Evolutionary conservation across 495 filamentous ascomycete genomes (phyloP).

Genomic region (Schizothecium vesticola): DNA sequence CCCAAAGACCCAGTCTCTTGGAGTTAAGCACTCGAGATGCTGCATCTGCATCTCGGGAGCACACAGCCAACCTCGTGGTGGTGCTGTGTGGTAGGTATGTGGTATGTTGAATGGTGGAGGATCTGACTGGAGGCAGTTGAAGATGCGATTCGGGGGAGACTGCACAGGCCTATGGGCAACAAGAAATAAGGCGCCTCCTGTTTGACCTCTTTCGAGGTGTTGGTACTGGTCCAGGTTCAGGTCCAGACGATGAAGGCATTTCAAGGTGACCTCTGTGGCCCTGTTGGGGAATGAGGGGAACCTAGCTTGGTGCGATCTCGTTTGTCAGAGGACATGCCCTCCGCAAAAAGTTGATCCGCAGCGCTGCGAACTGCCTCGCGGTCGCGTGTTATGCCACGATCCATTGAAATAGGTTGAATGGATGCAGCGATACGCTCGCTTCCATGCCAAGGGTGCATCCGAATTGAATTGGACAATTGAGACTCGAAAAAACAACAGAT

Average conservation of each 20-base stretch:
- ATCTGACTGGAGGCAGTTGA: not conserved
- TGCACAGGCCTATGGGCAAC: not conserved
- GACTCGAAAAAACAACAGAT: not conserved
- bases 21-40: not conserved
- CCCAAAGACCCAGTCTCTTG: not conserved
- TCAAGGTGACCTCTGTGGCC: not conserved
- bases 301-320: not conserved
- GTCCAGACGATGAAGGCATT: not conserved
- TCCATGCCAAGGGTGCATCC: not conserved
- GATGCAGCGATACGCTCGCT: not conserved
- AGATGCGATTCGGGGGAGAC: not conserved
- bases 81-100: no score
- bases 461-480: not conserved
- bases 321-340: not conserved
- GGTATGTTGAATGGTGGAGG: no score
- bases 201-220: not conserved
- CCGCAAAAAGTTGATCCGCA: not conserved
- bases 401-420: no score
- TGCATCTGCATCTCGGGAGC: not conserved
- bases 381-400: not conserved
- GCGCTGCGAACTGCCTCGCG: not conserved
- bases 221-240: not conserved
- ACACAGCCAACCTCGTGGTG: not conserved
- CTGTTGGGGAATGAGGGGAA: not conserved
- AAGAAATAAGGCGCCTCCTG: not conserved